Evolutionary conservation across 805 yeast genomes (phyloP), one percentile per base, ranked within the genome.

Genomic region (Yarrowia sp.): DNA sequence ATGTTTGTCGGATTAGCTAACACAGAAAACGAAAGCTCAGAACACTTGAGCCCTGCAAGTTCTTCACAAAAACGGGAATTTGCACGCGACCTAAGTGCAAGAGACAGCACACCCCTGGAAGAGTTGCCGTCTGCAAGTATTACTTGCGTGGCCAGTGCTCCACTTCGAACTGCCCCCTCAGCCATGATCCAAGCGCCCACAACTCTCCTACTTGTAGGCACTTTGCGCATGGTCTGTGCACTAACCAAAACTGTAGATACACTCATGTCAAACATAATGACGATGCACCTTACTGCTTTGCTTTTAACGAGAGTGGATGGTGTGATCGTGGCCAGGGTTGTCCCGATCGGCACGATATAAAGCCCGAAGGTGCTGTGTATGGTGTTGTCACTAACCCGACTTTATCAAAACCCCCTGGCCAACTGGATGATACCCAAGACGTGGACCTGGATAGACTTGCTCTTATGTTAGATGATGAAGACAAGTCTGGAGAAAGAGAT

Each of bases 391-490:
- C 7, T 16, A n/a, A 8, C n/a, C 38, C 26, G 8, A 16, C 16
- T 5, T 5, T 15, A 3, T 8, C 52, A 2, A 7, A 19, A 0
- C 1, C 32, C 2, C 5, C 65, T 10, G 12, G 14, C 15, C 32
- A 15, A 16, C 5, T 45, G 41, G 52, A 59, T 45, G 65, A 59
- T 59, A 59, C 65, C 65, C 65, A 59, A 26, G 52, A 45, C 35
- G 65, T 59, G 50, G 65, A 59, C 46, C 45, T 59, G 65, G 65
- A 59, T 36, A 40, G 46, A 14, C 65, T 59, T n/a, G 65, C 65
- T 32, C 52, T 59, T 12, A 45, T 59, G 50, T 38, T 59, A 32
- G 65, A 59, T 35, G 65, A 45, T 2, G 65, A 59, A 9, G 52
- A 36, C 43, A 16, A 8, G 35, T 16, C 50, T n/a, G 16, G 46